These are phyloP conservation scores for Dictyostelium discoideum DNA, from an alignment of 78 protist genomes.

Conservation along the genomic window dicty_2.7 NC_007088.5:6632001-6632500, in stretches of 20 bases:
- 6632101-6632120: not conserved
- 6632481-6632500: not conserved
- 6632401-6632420: not conserved
- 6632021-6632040: not conserved
- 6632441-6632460: not conserved
- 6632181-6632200: not conserved
- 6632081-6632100: not conserved
- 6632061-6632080: not conserved
- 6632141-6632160: not conserved
- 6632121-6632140: not conserved
- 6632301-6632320: not conserved
- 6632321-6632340: conserved; percentile 8
- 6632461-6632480: not conserved
- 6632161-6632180: not conserved
- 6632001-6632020: not conserved
- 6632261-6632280: not conserved
- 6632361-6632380: not conserved
- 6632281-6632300: not conserved
- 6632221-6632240: not conserved
- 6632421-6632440: not conserved
- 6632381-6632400: not conserved
- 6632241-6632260: not conserved
- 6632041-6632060: not conserved
- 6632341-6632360: not conserved
- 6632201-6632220: not conserved